Conservation (phyloP, 2,329 filamentous ascomycete genomes). For the Fusarium liriodendri region DNA sequence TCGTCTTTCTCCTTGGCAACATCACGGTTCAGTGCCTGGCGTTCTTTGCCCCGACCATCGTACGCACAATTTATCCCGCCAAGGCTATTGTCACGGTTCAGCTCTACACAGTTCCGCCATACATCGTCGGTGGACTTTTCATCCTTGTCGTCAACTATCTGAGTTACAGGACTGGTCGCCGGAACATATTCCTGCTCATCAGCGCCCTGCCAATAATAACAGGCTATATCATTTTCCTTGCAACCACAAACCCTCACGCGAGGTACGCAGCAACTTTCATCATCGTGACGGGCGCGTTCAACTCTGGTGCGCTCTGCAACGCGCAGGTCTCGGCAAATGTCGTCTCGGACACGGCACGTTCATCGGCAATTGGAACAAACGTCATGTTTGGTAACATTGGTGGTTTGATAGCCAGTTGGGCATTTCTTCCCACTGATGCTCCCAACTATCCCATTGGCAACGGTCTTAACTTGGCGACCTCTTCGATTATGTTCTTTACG, state of each 20-base stretch:
- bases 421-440: constrained; percentile 69
- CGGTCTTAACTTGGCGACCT: constrained; percentile 4
- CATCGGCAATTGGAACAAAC: constrained; percentile 66
- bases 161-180: constrained; percentile 65
- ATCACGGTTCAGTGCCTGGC: constrained; percentile 75
- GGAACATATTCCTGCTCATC: constrained; percentile 66
- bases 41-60: constrained; percentile 76
- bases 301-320: constrained; percentile 48
- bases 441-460: constrained; percentile 78
- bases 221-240: constrained; percentile 74
- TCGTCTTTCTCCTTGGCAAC: constrained; percentile 73
- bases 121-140: constrained; percentile 71
- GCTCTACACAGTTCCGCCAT: constrained; percentile 73
- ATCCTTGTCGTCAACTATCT: constrained; percentile 66
- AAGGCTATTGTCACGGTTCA: constrained; percentile 68
- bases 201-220: constrained; percentile 68
- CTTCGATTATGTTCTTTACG: constrained; percentile 69
- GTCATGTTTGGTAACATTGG: constrained; percentile 60
- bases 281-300: constrained; percentile 59
- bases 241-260: constrained; percentile 55
- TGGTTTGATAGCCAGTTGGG: constrained; percentile 73
- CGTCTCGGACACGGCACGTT: constrained; percentile 71
- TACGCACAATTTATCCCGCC: constrained; percentile 71
- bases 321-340: constrained; percentile 73
- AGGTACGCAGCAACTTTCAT: constrained; percentile 74